A percentile compares a stretch with the other conserved stretches of the same genome.
Evolutionary conservation across 768 basidiomycete genomes (phyloP).

Genomic region (Cyathus striatus): DNA sequence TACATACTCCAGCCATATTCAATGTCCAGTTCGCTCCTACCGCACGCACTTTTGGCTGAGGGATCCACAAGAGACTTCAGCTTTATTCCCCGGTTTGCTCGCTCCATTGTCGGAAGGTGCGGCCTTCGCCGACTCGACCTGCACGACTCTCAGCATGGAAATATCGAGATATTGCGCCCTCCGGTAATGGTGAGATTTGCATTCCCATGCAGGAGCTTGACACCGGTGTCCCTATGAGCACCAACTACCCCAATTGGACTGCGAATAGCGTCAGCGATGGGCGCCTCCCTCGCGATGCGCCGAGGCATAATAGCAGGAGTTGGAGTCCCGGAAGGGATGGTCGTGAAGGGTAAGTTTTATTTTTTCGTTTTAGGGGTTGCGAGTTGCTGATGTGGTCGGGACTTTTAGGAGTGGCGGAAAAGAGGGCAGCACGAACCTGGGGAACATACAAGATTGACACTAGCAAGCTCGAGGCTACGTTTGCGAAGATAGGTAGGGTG

Average conservation of each 20-base stretch:
- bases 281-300: too few relatives aligned
- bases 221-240: constrained; percentile 36
- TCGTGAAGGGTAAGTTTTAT: constrained; percentile 36
- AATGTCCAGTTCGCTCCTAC: too few relatives aligned
- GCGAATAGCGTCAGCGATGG: too few relatives aligned
- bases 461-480: constrained; percentile 82
- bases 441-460: constrained; percentile 70
- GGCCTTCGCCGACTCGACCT: constrained; percentile 23
- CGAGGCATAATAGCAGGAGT: constrained; percentile 58
- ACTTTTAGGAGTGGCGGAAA: constrained; percentile 23
- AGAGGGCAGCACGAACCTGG: constrained; percentile 59
- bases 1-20: too few relatives aligned
- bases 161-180: constrained; percentile 75
- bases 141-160: constrained; percentile 75
- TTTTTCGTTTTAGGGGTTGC: constrained; percentile 11
- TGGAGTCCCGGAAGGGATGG: constrained; percentile 43
- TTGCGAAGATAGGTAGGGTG: constrained; percentile 72
- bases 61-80: too few relatives aligned
- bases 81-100: too few relatives aligned
- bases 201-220: constrained; percentile 57
- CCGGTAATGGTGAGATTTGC: constrained; percentile 58
- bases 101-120: too few relatives aligned
- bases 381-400: constrained; percentile 7
- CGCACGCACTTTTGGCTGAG: too few relatives aligned
- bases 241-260: constrained; percentile 60